These are phyloP conservation scores for Chenopodium formosanum DNA, from an alignment of 148 eudicot genomes.

Conservation along the genomic window DNA sequence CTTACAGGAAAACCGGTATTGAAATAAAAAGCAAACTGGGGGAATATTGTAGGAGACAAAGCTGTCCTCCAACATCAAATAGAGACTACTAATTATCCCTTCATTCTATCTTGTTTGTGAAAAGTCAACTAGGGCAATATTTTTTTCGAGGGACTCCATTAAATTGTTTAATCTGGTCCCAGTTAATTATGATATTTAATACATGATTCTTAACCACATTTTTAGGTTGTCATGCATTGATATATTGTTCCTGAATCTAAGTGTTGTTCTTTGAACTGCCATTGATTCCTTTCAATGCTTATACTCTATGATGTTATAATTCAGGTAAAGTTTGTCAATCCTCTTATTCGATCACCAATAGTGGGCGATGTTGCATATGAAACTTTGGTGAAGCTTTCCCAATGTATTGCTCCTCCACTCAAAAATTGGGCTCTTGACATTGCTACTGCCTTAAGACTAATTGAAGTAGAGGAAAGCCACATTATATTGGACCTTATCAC, in stretches of 20 bases:
- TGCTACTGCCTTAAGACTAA: conserved; percentile 83
- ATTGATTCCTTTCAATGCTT: neutral
- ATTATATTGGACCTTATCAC: conserved; percentile 55
- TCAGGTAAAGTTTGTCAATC: conserved; percentile 82
- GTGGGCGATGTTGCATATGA: conserved; percentile 82
- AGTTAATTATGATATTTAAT: neutral
- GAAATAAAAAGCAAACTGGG: neutral
- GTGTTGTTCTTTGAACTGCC: neutral
- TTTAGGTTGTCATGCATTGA: neutral
- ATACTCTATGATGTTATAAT: conserved; percentile 6
- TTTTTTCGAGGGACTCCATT: neutral
- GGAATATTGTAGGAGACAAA: neutral
- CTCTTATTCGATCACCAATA: conserved; percentile 70
- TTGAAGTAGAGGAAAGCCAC: conserved; percentile 51
- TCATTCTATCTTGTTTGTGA: neutral
- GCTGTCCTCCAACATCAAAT: neutral
- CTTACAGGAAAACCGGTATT: neutral
- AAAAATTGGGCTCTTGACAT: conserved; percentile 87
- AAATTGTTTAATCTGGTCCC: neutral
- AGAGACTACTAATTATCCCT: neutral
- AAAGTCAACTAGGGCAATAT: neutral
- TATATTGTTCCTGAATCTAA: neutral
- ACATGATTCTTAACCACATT: neutral
- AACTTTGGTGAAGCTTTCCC: conserved; percentile 82
- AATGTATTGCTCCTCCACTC: conserved; percentile 83